Conservation (phyloP, 371 early-diverging fungal genomes). For the Mortierella sp. region DNA sequence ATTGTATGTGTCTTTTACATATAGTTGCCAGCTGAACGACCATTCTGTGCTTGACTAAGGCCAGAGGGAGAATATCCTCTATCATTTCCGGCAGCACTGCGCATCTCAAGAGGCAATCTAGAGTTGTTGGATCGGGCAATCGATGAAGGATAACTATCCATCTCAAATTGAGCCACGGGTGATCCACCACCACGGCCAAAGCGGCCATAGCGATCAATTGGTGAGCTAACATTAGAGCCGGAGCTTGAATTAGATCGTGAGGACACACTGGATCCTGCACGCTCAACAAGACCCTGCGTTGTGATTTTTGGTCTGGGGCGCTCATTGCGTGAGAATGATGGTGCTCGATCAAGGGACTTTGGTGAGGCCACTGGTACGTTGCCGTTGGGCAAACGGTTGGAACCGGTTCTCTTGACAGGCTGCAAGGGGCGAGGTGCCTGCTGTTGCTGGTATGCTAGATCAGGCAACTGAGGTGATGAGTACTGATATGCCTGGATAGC, state of each 20-base stretch:
- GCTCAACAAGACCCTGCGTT: not conserved
- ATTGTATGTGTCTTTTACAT: not conserved
- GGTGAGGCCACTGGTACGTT: not conserved
- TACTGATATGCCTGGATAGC: slow-evolving; percentile 8
- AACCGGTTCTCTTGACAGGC: slow-evolving; percentile 9
- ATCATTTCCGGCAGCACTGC: slow-evolving; percentile 2
- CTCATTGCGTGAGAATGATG: not conserved
- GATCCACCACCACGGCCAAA: not conserved
- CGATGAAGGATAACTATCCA: slow-evolving; percentile 17
- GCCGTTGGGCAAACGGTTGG: not conserved
- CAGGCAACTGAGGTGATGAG: slow-evolving; percentile 3
- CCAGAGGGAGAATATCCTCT: not conserved
- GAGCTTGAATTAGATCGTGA: slow-evolving; percentile 10
- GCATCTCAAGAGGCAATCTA: slow-evolving; percentile 25
- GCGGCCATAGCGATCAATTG: slow-evolving; percentile 11
- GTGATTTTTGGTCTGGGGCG: slow-evolving; percentile 9
- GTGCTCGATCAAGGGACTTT: not conserved
- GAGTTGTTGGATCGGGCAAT: slow-evolving; percentile 25
- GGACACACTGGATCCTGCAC: slow-evolving; percentile 4
- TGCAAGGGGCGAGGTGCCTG: slow-evolving; percentile 9
- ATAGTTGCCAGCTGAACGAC: not conserved
- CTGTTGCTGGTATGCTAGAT: not conserved
- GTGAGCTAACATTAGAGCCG: not conserved
- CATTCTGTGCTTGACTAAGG: not conserved
- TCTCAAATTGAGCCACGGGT: not conserved